These are phyloP conservation scores for Glutinoglossum americanum DNA, from an alignment of 495 filamentous ascomycete genomes.

Conservation along the genomic window DNA sequence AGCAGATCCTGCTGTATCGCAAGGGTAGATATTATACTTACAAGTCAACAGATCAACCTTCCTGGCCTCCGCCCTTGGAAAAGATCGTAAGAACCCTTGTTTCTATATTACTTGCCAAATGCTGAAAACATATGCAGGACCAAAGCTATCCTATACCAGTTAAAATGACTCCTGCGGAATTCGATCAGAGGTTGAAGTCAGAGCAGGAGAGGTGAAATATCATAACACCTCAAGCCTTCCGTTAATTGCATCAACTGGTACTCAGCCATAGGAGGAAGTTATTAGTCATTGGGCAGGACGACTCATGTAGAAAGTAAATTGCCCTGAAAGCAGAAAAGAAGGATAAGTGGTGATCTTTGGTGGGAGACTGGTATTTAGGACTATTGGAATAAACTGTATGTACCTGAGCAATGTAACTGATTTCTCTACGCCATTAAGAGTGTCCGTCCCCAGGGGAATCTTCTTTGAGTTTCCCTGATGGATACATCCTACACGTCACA, in stretches of 20 bases:
- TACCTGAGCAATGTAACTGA: not conserved
- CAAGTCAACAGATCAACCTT: not conserved
- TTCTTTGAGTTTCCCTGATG: no score
- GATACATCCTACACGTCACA: no score
- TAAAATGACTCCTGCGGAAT: not conserved
- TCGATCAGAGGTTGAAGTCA: not conserved
- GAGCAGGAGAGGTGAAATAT: not conserved
- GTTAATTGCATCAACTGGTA: not conserved
- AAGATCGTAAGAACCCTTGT: not conserved
- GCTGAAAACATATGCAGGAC: not conserved
- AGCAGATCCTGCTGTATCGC: not conserved
- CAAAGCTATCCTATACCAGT: not conserved
- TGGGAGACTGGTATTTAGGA: not conserved
- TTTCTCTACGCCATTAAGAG: no score
- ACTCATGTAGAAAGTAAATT: not conserved
- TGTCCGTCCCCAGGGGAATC: no score
- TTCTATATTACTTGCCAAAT: not conserved
- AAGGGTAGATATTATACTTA: not conserved
- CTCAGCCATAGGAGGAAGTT: not conserved
- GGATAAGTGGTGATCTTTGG: not conserved
- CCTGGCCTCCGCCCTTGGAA: not conserved
- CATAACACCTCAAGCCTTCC: not conserved
- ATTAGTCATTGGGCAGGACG: not conserved
- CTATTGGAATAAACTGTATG: not conserved
- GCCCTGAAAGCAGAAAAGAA: no score